These are phyloP conservation scores for Aspergillus caelatus DNA, from an alignment of 2,329 filamentous ascomycete genomes.

Conservation along the genomic window DNA sequence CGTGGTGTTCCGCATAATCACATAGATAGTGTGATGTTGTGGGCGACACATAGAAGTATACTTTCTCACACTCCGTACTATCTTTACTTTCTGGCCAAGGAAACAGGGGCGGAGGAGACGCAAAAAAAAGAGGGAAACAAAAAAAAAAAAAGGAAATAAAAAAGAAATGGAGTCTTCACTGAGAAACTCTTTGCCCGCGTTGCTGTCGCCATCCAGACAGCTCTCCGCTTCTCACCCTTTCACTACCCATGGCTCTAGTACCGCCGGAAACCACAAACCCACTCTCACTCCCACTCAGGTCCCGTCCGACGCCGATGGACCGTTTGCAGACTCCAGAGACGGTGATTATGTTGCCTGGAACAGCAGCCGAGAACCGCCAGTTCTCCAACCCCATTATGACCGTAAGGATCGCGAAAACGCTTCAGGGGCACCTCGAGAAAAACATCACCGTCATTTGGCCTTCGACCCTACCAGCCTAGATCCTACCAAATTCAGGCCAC, in stretches of 20 bases:
- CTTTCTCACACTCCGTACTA: background rate
- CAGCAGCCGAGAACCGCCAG: slow-evolving; percentile 7
- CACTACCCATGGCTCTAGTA: slow-evolving; percentile 28
- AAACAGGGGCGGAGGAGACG: background rate
- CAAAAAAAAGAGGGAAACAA: background rate
- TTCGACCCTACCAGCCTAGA: slow-evolving; percentile 23
- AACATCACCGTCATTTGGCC: slow-evolving; percentile 23
- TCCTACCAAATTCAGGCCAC: slow-evolving; percentile 13
- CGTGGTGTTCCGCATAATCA: background rate
- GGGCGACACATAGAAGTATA: background rate
- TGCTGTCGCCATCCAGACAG: slow-evolving; percentile 20
- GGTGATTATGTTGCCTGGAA: slow-evolving; percentile 6
- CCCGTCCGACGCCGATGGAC: slow-evolving; percentile 18
- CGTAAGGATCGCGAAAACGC: slow-evolving; percentile 13
- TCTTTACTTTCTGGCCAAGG: background rate
- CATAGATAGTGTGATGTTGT: background rate
- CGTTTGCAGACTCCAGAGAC: slow-evolving; percentile 19
- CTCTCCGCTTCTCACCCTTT: slow-evolving; percentile 23
- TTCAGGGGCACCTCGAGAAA: slow-evolving; percentile 8
- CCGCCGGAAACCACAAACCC: slow-evolving; percentile 17
- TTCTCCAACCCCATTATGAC: slow-evolving; percentile 12
- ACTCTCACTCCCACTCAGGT: slow-evolving; percentile 2
- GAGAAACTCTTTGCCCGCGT: slow-evolving; percentile 13
- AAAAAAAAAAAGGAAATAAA: background rate
- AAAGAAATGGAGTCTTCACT: slow-evolving; percentile 15